Evolutionary conservation across 2,329 filamentous ascomycete species (phyloP).

Genomic region (Orbilia blumenaviensis): DNA sequence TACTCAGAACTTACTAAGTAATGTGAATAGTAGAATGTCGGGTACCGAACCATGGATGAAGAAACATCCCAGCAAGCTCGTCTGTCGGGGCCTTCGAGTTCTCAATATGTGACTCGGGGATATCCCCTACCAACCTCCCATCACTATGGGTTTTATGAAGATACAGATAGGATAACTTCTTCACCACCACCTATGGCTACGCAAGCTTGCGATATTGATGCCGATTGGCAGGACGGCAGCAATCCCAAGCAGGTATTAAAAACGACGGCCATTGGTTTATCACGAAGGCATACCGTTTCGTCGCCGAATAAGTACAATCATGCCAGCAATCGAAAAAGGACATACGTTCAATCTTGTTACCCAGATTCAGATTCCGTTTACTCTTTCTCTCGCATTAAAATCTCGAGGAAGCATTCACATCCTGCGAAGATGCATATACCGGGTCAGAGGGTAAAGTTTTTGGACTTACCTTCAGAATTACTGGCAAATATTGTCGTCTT

Average conservation of each 20-base stretch:
- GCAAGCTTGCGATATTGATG: constrained; percentile 4
- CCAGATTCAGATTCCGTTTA: constrained; percentile 14
- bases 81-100: neutral
- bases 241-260: neutral
- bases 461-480: constrained; percentile 33
- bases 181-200: constrained; percentile 4
- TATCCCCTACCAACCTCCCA: neutral
- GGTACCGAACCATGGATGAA: constrained; percentile 11
- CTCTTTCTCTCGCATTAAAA: constrained; percentile 6
- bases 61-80: neutral
- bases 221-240: neutral
- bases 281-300: constrained; percentile 23
- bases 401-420: constrained; percentile 2
- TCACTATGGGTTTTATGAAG: neutral
- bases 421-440: neutral
- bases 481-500: constrained; percentile 29
- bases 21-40: neutral
- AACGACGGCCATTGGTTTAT: constrained; percentile 1
- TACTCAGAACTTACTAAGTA: neutral
- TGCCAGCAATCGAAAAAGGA: constrained; percentile 14
- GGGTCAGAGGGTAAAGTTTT: constrained; percentile 12
- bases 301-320: neutral
- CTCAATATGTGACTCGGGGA: neutral
- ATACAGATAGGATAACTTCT: neutral
- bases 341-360: constrained; percentile 23